Evolutionary conservation across 306 rosid species (phyloP), one percentile per base, ranked within the genome.

Genomic region (Spatholobus suberectus): DNA sequence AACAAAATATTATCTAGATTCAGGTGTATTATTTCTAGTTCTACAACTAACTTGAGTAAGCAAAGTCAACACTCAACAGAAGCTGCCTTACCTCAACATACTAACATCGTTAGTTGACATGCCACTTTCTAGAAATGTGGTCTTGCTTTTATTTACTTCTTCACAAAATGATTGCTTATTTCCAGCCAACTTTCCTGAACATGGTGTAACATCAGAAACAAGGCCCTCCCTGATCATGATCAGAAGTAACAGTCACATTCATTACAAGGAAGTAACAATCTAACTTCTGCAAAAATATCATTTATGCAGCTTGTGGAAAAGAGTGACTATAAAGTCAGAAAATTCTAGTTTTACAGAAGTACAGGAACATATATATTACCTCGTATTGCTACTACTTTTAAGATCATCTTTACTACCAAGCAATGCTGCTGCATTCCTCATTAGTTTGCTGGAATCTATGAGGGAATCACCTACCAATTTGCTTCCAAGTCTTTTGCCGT

Each of bases 141-240:
- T 58, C 71, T 88, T 88, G 73, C 63, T 61, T 81, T 69, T 84
- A 82, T 86, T 85, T 81, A 67, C 89, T 83, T 84, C 92, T 77
- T 84, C 79, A 1, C 46, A 76, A 78, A 35, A 63, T 37, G 81
- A 83, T 46, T 4, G 84, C 71, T 81, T 77, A 49, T 74, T 82
- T 41, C 82, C 87, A 71, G 71, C 82, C 68, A 76, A 70, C 61
- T 77, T 91, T 20, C 85, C 18, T 68, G 76, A 72, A 46, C 84
- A 87, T 73, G 76, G 78, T 14, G 29, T 58, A 73, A 26, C 86
- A 84, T 82, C 87, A 72, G 88, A 91, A 77, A 38, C 71, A 59
- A 73, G 54, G 69, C 81, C 87, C 74, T 88, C 92, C 80, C 91
- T 89, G 85, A 59, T 74, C 62, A 85, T 75, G 82, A 84, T 85